phyloP scores from a whole-genome alignment of 1,284 basidiomycete genomes.

The Singerocomus rubriflavus region DNA sequence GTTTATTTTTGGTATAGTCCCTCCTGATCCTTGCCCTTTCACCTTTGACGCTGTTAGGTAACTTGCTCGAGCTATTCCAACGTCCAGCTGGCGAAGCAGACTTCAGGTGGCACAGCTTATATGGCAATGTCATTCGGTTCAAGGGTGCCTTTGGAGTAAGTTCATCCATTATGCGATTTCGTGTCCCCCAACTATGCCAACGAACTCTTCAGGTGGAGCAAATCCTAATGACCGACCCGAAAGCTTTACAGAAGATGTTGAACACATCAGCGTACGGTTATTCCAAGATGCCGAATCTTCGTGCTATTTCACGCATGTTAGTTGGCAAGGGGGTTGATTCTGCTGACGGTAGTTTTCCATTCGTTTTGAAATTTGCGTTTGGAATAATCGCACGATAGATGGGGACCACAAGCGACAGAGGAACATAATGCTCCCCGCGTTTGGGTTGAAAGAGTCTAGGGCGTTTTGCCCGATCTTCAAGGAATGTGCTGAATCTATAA shows the following conservation, averaged over 20 bases:
- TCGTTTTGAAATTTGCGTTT: neutral
- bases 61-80: constrained; percentile 27
- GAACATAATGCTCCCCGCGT: constrained; percentile 43
- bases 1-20: constrained; percentile 29
- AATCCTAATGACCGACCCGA: constrained; percentile 37
- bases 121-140: constrained; percentile 31
- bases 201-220: constrained; percentile 19
- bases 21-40: too few species aligned
- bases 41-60: constrained; percentile 14
- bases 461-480: constrained; percentile 38
- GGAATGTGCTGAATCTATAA: constrained; percentile 21
- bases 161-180: neutral
- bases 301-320: constrained; percentile 29
- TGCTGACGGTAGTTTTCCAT: constrained; percentile 37
- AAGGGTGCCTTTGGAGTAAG: constrained; percentile 27
- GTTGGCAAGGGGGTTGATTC: constrained; percentile 37
- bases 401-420: constrained; percentile 42
- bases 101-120: constrained; percentile 33
- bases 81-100: constrained; percentile 30
- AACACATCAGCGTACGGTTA: constrained; percentile 39
- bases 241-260: constrained; percentile 44
- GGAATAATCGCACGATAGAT: constrained; percentile 27
- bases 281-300: constrained; percentile 33
- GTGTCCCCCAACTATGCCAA: neutral
- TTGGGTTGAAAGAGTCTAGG: constrained; percentile 37